Base-by-base conservation (phyloP, 2,329 filamentous ascomycete genomes). In the Colletotrichum graminicola region DNA sequence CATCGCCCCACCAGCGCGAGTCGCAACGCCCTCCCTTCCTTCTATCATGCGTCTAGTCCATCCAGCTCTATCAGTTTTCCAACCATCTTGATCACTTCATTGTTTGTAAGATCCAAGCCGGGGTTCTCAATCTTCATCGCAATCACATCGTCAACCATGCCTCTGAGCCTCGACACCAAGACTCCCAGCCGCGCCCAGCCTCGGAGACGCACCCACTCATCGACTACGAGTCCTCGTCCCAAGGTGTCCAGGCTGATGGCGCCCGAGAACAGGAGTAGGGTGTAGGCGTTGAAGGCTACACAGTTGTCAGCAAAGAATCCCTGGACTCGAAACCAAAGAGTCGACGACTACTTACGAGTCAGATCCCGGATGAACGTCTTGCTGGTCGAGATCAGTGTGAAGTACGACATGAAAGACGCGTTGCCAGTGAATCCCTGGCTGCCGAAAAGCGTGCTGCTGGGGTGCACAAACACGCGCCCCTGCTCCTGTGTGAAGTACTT, bases 131-230 rank as follows among this genome's bases (percentile, higher is more conserved):
- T 90, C 81, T 94, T 94, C 74, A 88, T 86, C 68, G 92, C 92
- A 77, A 99, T 88, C 73, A 97, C 86, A 74, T 92, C 90, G 83
- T 99, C 96, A 65, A 99, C 86, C 91, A 98, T 93, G 68, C 91
- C 90, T 73, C 96, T 88, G 75, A 99, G 82, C 73, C 95, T 87
- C 56, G 92, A 93, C 3, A 97, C 92, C 75, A 99, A 81, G 16
- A 98, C 95, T 39, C 95, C 96, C 74, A 99, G 96, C 57, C 96
- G 89, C 1, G 96, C 95, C 96, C 96, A 99, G 0, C 96, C 96
- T 32, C 94, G 88, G 41, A 99, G 83, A 45, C 86, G 81, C 65
- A 98, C 84, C 96, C 95, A 98, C 62, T 94, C 94, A 81, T 98
- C 96, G 4, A 99, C 93, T 3, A 98, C 84, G 23, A 99, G 83